Evolutionary conservation across 768 basidiomycete species (phyloP).

Genomic region (Ephemerocybe angulata): DNA sequence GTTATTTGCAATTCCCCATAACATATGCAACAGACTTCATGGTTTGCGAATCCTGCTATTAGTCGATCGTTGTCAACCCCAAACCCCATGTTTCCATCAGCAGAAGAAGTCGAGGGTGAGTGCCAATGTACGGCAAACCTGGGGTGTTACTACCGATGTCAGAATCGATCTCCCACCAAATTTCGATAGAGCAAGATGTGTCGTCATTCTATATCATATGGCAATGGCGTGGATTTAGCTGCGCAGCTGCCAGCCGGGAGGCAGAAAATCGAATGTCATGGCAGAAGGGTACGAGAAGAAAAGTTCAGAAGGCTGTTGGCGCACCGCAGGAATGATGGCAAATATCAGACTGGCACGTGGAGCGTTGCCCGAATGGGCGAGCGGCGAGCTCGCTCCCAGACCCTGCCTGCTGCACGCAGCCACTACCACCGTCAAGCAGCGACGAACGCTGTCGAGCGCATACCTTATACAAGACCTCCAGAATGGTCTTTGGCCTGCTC

Average conservation of each 20-base stretch:
- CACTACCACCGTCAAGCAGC: not conserved
- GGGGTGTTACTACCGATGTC: too few relatives aligned
- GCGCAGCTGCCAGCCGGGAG: not conserved
- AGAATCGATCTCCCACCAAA: not conserved
- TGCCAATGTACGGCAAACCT: too few relatives aligned
- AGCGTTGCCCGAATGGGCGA: not conserved
- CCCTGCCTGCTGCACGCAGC: slow-evolving; percentile 2
- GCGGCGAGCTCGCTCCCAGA: not conserved
- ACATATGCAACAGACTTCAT: not conserved
- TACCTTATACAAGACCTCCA: too few relatives aligned
- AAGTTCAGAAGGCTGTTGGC: too few relatives aligned
- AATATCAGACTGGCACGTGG: slow-evolving; percentile 2
- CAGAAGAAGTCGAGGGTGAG: too few relatives aligned
- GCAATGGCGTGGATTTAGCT: not conserved
- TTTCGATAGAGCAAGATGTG: too few relatives aligned
- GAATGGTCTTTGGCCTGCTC: slow-evolving; percentile 29
- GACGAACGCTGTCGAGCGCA: not conserved
- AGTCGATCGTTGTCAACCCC: not conserved
- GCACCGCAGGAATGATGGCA: too few relatives aligned
- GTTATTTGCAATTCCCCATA: not conserved
- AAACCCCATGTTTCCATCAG: too few relatives aligned
- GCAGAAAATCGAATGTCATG: too few relatives aligned
- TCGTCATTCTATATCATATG: not conserved
- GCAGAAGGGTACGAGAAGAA: too few relatives aligned
- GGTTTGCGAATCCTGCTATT: too few relatives aligned